Percentiles rank a stretch among this genome's conserved stretches.
Conservation (phyloP, 2,329 filamentous ascomycete genomes). For the Drechslerella stenobrocha region DNA sequence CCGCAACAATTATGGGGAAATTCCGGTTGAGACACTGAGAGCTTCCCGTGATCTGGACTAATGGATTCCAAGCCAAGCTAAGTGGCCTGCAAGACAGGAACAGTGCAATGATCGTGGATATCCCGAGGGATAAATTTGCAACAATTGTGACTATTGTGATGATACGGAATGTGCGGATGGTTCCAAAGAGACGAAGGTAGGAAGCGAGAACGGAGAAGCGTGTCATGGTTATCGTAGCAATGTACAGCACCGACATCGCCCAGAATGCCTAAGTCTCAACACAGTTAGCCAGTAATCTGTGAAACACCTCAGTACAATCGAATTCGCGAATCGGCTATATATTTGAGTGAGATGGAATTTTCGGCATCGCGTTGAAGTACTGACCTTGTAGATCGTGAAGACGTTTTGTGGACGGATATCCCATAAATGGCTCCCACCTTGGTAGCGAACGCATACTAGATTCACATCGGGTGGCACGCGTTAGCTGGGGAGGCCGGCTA, state of each 20-base stretch:
- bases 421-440: slow-evolving; percentile 29
- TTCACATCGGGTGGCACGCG: no score
- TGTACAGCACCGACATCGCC: slow-evolving; percentile 22
- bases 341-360: no score
- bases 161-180: slow-evolving; percentile 17
- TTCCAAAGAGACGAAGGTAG: slow-evolving; percentile 50
- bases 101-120: slow-evolving; percentile 21
- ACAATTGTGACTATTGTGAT: slow-evolving; percentile 32
- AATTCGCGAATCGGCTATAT: no score
- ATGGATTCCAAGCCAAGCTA: slow-evolving; percentile 18
- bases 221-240: slow-evolving; percentile 45
- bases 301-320: no score
- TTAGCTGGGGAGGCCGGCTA: no score
- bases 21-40: slow-evolving; percentile 20
- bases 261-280: no score
- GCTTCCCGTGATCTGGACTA: slow-evolving; percentile 15
- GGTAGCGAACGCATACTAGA: background rate
- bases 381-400: slow-evolving; percentile 22
- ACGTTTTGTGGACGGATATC: slow-evolving; percentile 12
- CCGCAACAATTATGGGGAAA: slow-evolving; percentile 16
- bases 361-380: slow-evolving; percentile 8
- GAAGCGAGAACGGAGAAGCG: slow-evolving; percentile 50
- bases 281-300: no score
- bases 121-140: slow-evolving; percentile 17
- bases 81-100: slow-evolving; percentile 15